Conservation (phyloP, 2,329 filamentous ascomycete genomes). For the Sarocladiaceae sp. region DNA sequence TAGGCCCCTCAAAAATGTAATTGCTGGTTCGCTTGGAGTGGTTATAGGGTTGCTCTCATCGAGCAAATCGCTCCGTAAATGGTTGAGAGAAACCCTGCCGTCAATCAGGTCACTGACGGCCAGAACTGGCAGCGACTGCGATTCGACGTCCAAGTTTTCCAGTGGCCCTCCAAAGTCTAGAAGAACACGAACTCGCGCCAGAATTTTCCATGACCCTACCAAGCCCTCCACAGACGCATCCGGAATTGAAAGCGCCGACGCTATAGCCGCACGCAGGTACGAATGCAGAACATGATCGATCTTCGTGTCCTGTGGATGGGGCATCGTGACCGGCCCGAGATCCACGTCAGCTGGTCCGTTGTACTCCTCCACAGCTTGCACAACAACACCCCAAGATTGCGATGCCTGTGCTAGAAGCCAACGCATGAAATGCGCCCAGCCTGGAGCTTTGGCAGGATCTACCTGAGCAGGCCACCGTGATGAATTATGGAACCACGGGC, state of each 20-base stretch:
- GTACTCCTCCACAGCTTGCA: constrained; percentile 63
- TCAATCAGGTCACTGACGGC: constrained; percentile 24
- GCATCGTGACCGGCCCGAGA: constrained; percentile 51
- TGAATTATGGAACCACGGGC: constrained; percentile 67
- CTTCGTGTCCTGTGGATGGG: constrained; percentile 54
- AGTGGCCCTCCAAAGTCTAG: constrained; percentile 55
- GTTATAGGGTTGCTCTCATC: constrained; percentile 59
- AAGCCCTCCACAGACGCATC: constrained; percentile 53
- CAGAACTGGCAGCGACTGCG: constrained; percentile 34
- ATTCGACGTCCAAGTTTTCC: constrained; percentile 42
- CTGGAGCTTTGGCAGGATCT: constrained; percentile 38
- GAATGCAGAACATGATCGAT: constrained; percentile 53
- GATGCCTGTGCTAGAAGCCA: constrained; percentile 60
- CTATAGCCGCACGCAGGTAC: constrained; percentile 63
- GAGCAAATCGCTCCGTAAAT: constrained; percentile 42
- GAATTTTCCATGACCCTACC: constrained; percentile 51
- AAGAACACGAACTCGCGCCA: constrained; percentile 26
- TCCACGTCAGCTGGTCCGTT: constrained; percentile 66
- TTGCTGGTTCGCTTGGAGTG: constrained; percentile 47
- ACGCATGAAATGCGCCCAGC: constrained; percentile 63
- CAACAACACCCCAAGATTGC: constrained; percentile 55
- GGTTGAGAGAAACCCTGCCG: constrained; percentile 18
- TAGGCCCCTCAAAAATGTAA: constrained; percentile 55
- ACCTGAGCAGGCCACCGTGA: constrained; percentile 42
- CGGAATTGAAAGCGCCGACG: constrained; percentile 60